phyloP scores from a whole-genome alignment of 441 rosid species.

The Adansonia grandidieri region DNA sequence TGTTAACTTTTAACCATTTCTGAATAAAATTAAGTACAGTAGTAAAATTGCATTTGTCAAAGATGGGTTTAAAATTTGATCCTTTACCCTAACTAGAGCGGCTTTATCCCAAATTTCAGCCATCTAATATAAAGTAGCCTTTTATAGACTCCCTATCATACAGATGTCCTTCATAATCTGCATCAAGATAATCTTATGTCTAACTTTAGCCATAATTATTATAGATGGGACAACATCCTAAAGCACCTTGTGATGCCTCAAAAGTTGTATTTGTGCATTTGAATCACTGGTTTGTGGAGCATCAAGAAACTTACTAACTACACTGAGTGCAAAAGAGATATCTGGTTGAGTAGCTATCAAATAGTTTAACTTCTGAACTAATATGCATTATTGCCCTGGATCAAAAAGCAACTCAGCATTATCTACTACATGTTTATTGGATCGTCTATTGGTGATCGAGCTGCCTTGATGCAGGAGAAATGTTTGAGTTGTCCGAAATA shows the following conservation, averaged over 20 bases:
- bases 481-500: not conserved
- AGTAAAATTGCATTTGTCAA: not conserved
- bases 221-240: not conserved
- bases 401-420: not conserved
- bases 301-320: not conserved
- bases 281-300: not conserved
- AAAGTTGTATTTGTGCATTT: not conserved
- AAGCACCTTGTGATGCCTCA: not conserved
- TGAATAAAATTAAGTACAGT: not conserved
- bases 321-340: not conserved
- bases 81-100: not conserved
- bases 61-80: not conserved
- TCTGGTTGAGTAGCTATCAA: not conserved
- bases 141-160: not conserved
- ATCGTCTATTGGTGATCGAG: not conserved
- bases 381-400: not conserved
- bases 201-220: not conserved
- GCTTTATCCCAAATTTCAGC: constrained; percentile 7
- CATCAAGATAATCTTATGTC: not conserved
- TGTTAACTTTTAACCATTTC: not conserved
- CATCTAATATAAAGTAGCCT: not conserved
- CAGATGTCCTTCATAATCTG: not conserved
- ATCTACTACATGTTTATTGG: not conserved
- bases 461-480: not conserved
- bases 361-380: constrained; percentile 10